Evolutionary conservation across 345 rosid genomes (phyloP), one percentile per base, ranked within the genome.

Genomic region (Physaria fendleri): DNA sequence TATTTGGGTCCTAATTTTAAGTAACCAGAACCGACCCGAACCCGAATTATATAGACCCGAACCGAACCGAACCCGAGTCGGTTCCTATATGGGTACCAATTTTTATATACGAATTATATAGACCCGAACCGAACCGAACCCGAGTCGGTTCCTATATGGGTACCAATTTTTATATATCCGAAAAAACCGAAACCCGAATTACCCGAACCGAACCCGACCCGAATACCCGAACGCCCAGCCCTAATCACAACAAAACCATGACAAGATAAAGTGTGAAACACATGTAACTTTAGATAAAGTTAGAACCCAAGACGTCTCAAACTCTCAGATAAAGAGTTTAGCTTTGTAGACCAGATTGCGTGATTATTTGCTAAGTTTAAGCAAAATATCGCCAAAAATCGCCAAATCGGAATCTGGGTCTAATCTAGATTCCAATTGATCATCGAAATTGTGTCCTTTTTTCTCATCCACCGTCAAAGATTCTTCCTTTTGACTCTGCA

Each of bases 241-340:
- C n/a, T n/a, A n/a, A n/a, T n/a, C n/a, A n/a, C 67, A 53, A 7
- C 42, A 68, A 68, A 60, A 35, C 8, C 62, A n/a, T 68, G 67
- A 51, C 21, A 14, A 51, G 47, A 34, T n/a, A 9, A 42, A 50
- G 29, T 17, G 8, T 17, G 38, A 45, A 33, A 66, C 37, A 57
- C 28, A 28, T 8, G 7, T 35, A 55, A 27, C 43, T 46, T 37
- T 2, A 23, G 15, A 5, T 17, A 35, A 40, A 27, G 23, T 66
- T 66, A 29, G 44, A 58, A 24, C 53, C 59, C 28, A 0, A 44
- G 56, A 44, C 73, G 62, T 35, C 32, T 68, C 33, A 25, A 30
- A 40, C 35, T 9, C 22, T 27, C 46, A 24, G 62, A 50, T 16
- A 37, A 4, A 41, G 37, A 40, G 51, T 27, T 39, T 39, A 11